A percentile compares a stretch with the other conserved stretches of the same genome.
Conservation (phyloP, 805 yeast genomes). For the Candida nonsorbophila region DNA sequence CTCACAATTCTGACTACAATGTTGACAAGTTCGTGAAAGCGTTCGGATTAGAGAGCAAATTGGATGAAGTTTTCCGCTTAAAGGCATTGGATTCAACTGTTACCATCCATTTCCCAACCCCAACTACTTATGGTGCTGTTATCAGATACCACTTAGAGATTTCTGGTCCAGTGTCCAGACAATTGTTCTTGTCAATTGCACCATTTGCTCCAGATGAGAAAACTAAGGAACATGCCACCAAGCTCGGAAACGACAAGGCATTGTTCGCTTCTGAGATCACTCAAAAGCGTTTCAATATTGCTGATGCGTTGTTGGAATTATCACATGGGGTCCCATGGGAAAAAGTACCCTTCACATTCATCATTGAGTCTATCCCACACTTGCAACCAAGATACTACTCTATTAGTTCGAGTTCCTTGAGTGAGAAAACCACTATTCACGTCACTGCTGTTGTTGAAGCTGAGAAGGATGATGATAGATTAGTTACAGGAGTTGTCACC, state of each 20-base stretch:
- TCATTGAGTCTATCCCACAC: constrained; percentile 75
- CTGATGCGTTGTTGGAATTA: constrained; percentile 62
- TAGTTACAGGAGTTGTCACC: constrained; percentile 84
- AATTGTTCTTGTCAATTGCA: constrained; percentile 64
- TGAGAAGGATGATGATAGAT: constrained; percentile 22
- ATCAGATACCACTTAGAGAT: constrained; percentile 86
- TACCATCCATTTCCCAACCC: constrained; percentile 60
- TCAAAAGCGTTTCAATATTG: constrained; percentile 58
- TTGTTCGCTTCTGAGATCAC: constrained; percentile 64
- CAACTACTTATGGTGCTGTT: constrained; percentile 85
- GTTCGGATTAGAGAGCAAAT: constrained; percentile 52
- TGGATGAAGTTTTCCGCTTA: constrained; percentile 55
- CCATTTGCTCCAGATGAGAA: constrained; percentile 75
- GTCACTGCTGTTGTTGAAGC: constrained; percentile 92
- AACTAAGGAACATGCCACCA: constrained; percentile 42
- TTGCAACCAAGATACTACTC: constrained; percentile 95
- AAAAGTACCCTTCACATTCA: constrained; percentile 74
- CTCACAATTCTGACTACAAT: constrained; percentile 78
- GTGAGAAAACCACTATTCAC: constrained; percentile 70
- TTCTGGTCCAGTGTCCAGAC: constrained; percentile 91
- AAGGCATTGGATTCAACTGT: constrained; percentile 68
- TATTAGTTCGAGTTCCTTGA: constrained; percentile 81
- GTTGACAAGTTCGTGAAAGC: constrained; percentile 61
- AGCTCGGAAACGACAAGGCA: constrained; percentile 63
- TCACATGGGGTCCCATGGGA: constrained; percentile 70